Evolutionary conservation across 208 protist genomes (phyloP).

Genomic region (Novymonas esmeraldas): DNA sequence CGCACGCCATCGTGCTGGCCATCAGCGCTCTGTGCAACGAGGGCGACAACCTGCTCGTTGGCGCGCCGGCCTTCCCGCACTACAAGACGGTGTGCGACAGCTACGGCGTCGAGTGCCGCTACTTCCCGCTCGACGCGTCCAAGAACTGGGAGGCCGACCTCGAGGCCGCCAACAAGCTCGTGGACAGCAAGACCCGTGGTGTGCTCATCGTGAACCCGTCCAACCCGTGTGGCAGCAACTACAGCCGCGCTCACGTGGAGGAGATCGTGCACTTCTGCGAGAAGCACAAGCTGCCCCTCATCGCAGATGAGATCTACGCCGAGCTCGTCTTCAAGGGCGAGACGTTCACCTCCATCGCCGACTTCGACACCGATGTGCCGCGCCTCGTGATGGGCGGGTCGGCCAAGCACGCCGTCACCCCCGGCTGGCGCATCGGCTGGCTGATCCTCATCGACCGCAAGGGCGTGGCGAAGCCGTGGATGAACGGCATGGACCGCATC

Average conservation of each 20-base stretch:
- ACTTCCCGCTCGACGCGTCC: conserved; percentile 84
- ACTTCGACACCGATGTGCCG: conserved; percentile 84
- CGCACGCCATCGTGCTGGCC: conserved; percentile 89
- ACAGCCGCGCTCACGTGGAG: conserved; percentile 74
- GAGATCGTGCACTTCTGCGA: conserved; percentile 86
- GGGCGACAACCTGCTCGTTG: conserved; percentile 93
- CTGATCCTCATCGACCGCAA: conserved; percentile 73
- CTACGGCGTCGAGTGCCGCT: conserved; percentile 74
- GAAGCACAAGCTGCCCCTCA: conserved; percentile 88
- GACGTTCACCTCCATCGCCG: conserved; percentile 79
- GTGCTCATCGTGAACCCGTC: conserved; percentile 96
- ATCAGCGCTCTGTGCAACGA: conserved; percentile 76
- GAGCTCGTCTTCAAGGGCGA: conserved; percentile 89
- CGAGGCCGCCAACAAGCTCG: conserved; percentile 59
- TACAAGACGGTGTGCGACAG: conserved; percentile 90
- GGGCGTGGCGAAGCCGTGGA: conserved; percentile 31
- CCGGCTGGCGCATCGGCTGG: conserved; percentile 95
- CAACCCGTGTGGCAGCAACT: conserved; percentile 96
- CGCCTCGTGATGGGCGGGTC: conserved; percentile 87
- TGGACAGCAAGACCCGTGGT: conserved; percentile 80
- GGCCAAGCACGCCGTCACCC: conserved; percentile 92
- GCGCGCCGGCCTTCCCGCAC: conserved; percentile 92
- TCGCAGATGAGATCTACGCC: conserved; percentile 96
- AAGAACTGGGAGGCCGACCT: conserved; percentile 93
- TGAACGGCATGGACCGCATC: conserved; percentile 51